Base-by-base conservation (phyloP, 805 yeast genomes). In the Cyberlindnera saturnus region DNA sequence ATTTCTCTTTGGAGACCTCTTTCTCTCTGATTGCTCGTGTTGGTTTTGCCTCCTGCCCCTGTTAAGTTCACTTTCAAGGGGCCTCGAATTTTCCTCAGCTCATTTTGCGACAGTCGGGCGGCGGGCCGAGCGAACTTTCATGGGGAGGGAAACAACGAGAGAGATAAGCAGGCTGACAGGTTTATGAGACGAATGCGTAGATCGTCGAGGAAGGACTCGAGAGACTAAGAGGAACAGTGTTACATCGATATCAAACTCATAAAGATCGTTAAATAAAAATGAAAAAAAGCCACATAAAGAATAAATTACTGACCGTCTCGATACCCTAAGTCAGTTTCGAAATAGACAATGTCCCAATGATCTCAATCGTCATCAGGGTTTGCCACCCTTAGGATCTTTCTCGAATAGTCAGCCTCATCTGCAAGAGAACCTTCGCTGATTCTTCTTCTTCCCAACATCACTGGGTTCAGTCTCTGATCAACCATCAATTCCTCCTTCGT, bases 371-470 rank as follows among this genome's bases (percentile, higher is more conserved):
- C 81, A 61, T 87, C 96, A 1, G 96, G 96, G 57, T 90, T 90
- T 30, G 95, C 90, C 11, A 90, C 95, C 46, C 88, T 82, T 38
- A 90, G 69, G 16, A 86, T 80, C 66, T 87, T 87, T 58, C 89
- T 71, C 39, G 86, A 74, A 64, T 82, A 86, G 61, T 86, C 93
- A 4, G 86, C 79, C 48, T 85, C 95, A 61, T 88, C 95, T 10
- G 95, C 90, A 42, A 90, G 69, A 3, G 91, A 81, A 5, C 96
- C 96, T 55, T 86, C 91, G 55, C 89, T 80, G 48, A 86, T 71
- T 50, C 96, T 71, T 57, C 95, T 79, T 58, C 90, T 78, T 32
- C 95, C 96, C 62, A 85, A 67, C 83, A 85, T 79, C 36, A 78
- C 74, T 1, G 89, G 88, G 60, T 83, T 82, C 48, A 83, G 64